Evolutionary conservation across 257 asterid species (phyloP).

Genomic region (Nicotiana knightiana): DNA sequence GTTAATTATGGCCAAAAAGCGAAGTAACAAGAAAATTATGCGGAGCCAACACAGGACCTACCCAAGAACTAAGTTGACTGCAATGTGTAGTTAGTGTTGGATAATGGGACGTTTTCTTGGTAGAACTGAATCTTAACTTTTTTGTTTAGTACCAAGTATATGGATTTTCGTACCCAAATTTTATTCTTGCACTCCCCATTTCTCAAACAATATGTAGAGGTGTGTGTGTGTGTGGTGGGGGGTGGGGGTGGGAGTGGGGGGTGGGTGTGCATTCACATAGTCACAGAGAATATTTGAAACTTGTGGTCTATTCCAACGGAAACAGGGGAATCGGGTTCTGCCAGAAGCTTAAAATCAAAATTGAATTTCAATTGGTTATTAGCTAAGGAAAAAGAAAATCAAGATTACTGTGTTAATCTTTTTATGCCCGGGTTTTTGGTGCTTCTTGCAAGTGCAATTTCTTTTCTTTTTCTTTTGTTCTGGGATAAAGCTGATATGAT

Average conservation of each 20-base stretch:
- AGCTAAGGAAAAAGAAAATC: not conserved
- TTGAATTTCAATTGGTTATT: not conserved
- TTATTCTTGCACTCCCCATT: not conserved
- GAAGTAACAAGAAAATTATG: too few species aligned
- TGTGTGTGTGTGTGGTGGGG: not conserved
- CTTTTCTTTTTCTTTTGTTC: not conserved
- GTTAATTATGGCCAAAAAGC: too few species aligned
- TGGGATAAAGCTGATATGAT: slow-evolving; percentile 24
- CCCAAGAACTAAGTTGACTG: too few species aligned
- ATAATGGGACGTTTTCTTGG: too few species aligned
- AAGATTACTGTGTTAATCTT: not conserved
- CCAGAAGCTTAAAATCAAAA: not conserved
- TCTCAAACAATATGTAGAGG: not conserved
- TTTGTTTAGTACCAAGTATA: too few species aligned
- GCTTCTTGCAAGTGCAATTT: not conserved
- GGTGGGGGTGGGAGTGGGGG: too few species aligned
- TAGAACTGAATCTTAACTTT: too few species aligned
- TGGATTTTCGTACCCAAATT: too few species aligned
- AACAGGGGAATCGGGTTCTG: not conserved
- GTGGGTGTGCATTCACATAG: too few species aligned
- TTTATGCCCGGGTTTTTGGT: not conserved
- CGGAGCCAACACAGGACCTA: too few species aligned
- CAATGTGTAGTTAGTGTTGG: too few species aligned
- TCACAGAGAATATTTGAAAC: not conserved
- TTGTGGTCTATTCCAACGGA: not conserved